A percentile compares a stretch with the other conserved stretches of the same genome.
Conservation (phyloP, 768 basidiomycete genomes). For the button mushroom (Agaricus bisporus) region DNA sequence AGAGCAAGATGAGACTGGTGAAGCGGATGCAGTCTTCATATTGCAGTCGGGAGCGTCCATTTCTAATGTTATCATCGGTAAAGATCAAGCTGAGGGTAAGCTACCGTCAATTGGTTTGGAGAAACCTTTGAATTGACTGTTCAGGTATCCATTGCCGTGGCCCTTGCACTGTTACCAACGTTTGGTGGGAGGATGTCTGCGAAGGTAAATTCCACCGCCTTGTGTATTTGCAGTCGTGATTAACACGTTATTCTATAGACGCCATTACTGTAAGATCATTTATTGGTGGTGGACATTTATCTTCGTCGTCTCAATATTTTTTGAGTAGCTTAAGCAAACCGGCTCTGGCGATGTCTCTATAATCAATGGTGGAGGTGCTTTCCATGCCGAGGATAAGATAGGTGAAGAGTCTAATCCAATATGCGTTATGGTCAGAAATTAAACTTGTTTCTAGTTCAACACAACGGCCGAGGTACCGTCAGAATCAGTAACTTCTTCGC, state of each 20-base stretch:
- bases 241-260: neutral
- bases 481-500: slow-evolving; percentile 22
- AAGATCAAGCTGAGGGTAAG: slow-evolving; percentile 22
- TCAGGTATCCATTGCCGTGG: slow-evolving; percentile 23
- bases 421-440: neutral
- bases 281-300: neutral
- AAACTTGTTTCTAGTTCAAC: slow-evolving; percentile 17
- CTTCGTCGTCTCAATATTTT: neutral
- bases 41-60: slow-evolving; percentile 22
- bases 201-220: slow-evolving; percentile 15
- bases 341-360: slow-evolving; percentile 21
- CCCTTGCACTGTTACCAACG: slow-evolving; percentile 23
- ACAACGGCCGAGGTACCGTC: slow-evolving; percentile 22
- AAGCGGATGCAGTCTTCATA: slow-evolving; percentile 23
- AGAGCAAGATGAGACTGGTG: slow-evolving; percentile 21
- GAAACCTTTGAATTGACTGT: neutral
- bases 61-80: slow-evolving; percentile 23
- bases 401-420: slow-evolving; percentile 11
- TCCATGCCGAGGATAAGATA: slow-evolving; percentile 21
- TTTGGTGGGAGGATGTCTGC: slow-evolving; percentile 26
- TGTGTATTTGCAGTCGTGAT: no score
- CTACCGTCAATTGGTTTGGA: neutral
- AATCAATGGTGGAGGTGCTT: slow-evolving; percentile 22
- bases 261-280: slow-evolving; percentile 3
- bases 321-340: slow-evolving; percentile 21